Conservation (phyloP, 257 asterid species). For the Oldenlandia corymbosa region DNA sequence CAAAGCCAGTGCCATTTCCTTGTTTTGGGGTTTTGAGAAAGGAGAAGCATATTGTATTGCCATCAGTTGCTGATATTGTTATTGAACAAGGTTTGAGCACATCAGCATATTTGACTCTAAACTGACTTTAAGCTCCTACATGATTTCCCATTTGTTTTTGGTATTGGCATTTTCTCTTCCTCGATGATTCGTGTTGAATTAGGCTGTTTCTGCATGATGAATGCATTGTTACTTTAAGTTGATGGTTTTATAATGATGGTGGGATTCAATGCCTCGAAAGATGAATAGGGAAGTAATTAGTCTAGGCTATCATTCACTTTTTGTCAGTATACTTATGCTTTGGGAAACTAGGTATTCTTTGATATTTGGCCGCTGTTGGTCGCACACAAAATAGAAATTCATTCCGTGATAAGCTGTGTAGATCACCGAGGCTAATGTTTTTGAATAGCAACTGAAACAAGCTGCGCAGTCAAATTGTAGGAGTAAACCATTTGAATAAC, state of each 20-base stretch:
- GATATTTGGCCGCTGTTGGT: background rate
- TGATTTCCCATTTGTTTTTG: background rate
- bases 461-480: too few species aligned
- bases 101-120: background rate
- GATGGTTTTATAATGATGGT: slow-evolving; percentile 5
- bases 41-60: slow-evolving; percentile 61
- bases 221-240: background rate
- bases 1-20: slow-evolving; percentile 60
- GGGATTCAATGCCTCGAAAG: background rate
- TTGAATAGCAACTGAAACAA: background rate
- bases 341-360: background rate
- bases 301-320: background rate
- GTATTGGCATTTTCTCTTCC: background rate
- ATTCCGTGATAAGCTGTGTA: background rate
- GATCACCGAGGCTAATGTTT: background rate
- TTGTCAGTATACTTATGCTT: background rate
- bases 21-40: slow-evolving; percentile 59
- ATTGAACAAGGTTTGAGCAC: slow-evolving; percentile 66
- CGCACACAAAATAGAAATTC: background rate
- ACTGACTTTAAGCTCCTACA: background rate
- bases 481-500: too few species aligned
- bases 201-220: background rate
- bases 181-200: background rate
- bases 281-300: background rate
- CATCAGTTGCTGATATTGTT: slow-evolving; percentile 56